A percentile compares a stretch with the other conserved stretches of the same genome.
These are phyloP conservation scores for Epichloe sp. DNA, from an alignment of 2,329 filamentous ascomycete species.

Conservation along the genomic window DNA sequence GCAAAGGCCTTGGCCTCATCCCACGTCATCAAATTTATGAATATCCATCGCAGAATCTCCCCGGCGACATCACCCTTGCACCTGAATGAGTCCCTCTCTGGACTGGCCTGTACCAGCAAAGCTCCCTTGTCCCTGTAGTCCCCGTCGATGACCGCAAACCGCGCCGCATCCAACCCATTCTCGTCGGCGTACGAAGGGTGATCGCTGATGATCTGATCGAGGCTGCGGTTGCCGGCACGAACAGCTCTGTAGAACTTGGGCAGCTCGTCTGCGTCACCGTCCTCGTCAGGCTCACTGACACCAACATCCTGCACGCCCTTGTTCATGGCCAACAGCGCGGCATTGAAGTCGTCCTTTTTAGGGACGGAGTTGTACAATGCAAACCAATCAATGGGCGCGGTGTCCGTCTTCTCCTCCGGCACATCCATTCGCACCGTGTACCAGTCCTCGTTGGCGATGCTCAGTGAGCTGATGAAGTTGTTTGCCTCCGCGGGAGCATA, in stretches of 20 bases:
- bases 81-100: conserved; percentile 1
- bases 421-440: background rate
- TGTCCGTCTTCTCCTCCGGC: background rate
- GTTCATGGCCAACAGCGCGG: conserved; percentile 1
- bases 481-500: background rate
- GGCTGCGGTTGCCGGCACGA: background rate
- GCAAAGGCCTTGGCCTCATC: conserved; percentile 2
- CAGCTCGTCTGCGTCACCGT: background rate
- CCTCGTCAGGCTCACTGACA: background rate
- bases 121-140: background rate
- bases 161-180: background rate
- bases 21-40: conserved; percentile 5
- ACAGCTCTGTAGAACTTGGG: background rate
- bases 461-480: background rate
- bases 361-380: background rate
- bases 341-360: background rate
- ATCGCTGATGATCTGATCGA: background rate
- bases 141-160: conserved; percentile 1
- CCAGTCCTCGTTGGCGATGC: conserved; percentile 3
- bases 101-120: background rate
- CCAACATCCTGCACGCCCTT: background rate
- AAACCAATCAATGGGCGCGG: background rate
- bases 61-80: conserved; percentile 2
- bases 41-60: conserved; percentile 5
- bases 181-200: background rate